A percentile compares a stretch with the other conserved stretches of the same genome.
phyloP scores from a whole-genome alignment of 768 basidiomycete genomes.

The Chalciporus pseudorubinellus region DNA sequence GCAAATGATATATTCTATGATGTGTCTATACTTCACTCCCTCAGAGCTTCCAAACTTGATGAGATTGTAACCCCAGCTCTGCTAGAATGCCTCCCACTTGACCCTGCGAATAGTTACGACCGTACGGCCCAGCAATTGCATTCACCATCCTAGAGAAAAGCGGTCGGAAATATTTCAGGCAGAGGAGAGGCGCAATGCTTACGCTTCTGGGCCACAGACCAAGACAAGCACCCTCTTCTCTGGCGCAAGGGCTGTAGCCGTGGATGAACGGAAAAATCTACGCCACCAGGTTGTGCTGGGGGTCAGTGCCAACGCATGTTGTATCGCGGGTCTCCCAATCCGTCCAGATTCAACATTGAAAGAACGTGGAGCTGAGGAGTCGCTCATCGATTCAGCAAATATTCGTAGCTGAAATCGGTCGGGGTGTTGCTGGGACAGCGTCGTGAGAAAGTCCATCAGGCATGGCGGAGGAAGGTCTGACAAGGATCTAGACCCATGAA shows the following conservation, averaged over 20 bases:
- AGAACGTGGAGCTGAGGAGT: slow-evolving; percentile 15
- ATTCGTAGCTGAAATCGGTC: slow-evolving; percentile 55
- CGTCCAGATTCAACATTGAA: slow-evolving; percentile 45
- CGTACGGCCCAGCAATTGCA: slow-evolving; percentile 73
- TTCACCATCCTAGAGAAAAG: slow-evolving; percentile 59
- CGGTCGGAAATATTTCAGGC: neutral
- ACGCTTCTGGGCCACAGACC: slow-evolving; percentile 86
- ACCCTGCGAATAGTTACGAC: slow-evolving; percentile 75
- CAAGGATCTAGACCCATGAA: slow-evolving; percentile 65
- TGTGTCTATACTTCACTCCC: neutral
- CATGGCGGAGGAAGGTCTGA: slow-evolving; percentile 67
- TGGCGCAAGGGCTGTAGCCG: slow-evolving; percentile 3
- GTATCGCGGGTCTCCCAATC: slow-evolving; percentile 51
- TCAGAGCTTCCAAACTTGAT: slow-evolving; percentile 70
- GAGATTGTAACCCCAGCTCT: slow-evolving; percentile 57
- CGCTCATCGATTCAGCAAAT: slow-evolving; percentile 54
- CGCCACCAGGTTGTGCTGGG: slow-evolving; percentile 31
- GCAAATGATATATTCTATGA: neutral
- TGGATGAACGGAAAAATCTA: slow-evolving; percentile 16
- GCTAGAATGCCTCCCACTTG: slow-evolving; percentile 63
- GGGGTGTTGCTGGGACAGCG: slow-evolving; percentile 49
- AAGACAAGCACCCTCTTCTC: slow-evolving; percentile 59
- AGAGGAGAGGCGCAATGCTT: slow-evolving; percentile 24
- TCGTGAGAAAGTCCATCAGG: slow-evolving; percentile 52
- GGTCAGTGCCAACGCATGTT: slow-evolving; percentile 37